Percentiles rank a stretch among this genome's conserved stretches.
phyloP scores from a whole-genome alignment of 2,329 filamentous ascomycete genomes.

The Hypoxylon sp. region DNA sequence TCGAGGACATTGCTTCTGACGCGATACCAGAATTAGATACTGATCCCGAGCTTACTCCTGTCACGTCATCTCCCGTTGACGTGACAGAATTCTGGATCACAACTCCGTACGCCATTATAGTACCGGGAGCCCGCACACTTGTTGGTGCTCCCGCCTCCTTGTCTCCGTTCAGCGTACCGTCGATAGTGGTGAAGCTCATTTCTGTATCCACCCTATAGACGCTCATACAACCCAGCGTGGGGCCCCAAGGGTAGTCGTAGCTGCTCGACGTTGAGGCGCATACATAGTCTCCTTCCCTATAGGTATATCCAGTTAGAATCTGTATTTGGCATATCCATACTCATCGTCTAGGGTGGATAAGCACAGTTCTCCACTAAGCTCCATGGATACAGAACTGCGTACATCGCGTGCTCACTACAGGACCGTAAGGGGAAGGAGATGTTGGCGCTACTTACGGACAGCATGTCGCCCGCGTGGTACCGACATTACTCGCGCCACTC shows the following conservation, averaged over 20 bases:
- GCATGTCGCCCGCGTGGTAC: slow-evolving; percentile 27
- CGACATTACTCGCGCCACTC: not conserved
- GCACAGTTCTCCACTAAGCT: too few relatives aligned
- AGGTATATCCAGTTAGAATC: slow-evolving; percentile 13
- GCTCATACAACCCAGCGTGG: slow-evolving; percentile 36
- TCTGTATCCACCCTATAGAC: slow-evolving; percentile 29
- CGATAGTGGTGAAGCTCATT: slow-evolving; percentile 36
- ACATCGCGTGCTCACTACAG: too few relatives aligned
- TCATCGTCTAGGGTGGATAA: not conserved
- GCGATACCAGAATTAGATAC: slow-evolving; percentile 1
- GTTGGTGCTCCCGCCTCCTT: slow-evolving; percentile 25
- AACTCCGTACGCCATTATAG: slow-evolving; percentile 41
- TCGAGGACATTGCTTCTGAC: slow-evolving; percentile 25
- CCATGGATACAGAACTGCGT: too few relatives aligned
- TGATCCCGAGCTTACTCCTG: not conserved
- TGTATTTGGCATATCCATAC: not conserved
- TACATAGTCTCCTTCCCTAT: slow-evolving; percentile 36
- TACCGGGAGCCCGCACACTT: slow-evolving; percentile 27
- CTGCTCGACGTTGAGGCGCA: slow-evolving; percentile 37
- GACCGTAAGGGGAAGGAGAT: not conserved
- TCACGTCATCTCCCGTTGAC: not conserved
- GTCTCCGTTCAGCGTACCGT: slow-evolving; percentile 26
- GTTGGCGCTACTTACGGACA: slow-evolving; percentile 39
- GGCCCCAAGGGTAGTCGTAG: slow-evolving; percentile 39
- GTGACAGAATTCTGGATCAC: slow-evolving; percentile 24